These are phyloP conservation scores for Asterophora parasitica DNA, from an alignment of 768 basidiomycete species.

Conservation along the genomic window DNA sequence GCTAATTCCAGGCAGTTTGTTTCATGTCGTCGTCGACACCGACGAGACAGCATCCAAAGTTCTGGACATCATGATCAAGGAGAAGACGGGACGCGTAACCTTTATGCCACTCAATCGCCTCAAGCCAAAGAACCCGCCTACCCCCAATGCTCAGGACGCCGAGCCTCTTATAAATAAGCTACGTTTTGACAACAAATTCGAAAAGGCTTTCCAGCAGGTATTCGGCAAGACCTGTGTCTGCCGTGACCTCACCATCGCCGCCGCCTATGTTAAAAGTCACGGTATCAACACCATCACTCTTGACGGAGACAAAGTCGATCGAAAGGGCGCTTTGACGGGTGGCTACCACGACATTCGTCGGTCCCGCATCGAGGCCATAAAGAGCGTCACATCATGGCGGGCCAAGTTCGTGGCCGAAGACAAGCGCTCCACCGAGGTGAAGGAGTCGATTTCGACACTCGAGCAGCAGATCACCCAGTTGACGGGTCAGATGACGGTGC, in stretches of 20 bases:
- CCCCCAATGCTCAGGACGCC: conserved; percentile 70
- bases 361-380: conserved; percentile 86
- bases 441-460: conserved; percentile 56
- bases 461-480: conserved; percentile 86
- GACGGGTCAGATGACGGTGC: conserved; percentile 67
- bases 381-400: conserved; percentile 70
- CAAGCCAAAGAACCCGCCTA: conserved; percentile 62
- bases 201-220: conserved; percentile 91
- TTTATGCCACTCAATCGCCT: conserved; percentile 98
- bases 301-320: conserved; percentile 95
- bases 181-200: conserved; percentile 61
- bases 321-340: conserved; percentile 93
- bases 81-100: conserved; percentile 91
- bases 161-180: conserved; percentile 83
- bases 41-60: conserved; percentile 89
- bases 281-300: conserved; percentile 96
- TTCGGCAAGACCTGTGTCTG: conserved; percentile 98
- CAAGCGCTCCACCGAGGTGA: conserved; percentile 67
- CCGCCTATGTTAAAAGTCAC: conserved; percentile 92
- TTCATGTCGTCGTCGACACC: conserved; percentile 97
- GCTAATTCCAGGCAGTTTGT: conserved; percentile 53
- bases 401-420: conserved; percentile 64
- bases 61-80: conserved; percentile 90
- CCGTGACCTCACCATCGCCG: conserved; percentile 85
- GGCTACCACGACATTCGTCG: conserved; percentile 92